Evolutionary conservation across 1,284 basidiomycete species (phyloP), one percentile per base, ranked within the genome.

Genomic region (Rugiboletus extremiorientalis): DNA sequence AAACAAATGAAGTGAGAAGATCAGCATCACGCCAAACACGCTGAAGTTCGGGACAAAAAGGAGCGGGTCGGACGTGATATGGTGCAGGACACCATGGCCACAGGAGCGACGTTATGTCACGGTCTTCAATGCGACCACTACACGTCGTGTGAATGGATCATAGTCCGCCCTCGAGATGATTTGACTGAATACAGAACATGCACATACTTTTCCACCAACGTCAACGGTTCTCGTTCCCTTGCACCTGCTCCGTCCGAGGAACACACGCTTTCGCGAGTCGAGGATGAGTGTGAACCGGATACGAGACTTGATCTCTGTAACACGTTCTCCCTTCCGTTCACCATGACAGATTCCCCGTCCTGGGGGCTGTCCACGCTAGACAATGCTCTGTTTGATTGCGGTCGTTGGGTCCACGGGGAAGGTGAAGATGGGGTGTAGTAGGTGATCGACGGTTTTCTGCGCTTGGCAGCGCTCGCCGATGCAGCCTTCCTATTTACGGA

Each of bases 391-490:
- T 25, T 54, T 27, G 12, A 16, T 1, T 38, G 46, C 5, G 53
- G 47, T 30, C 57, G 63, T 8, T 64, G 64, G 22, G 28, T 56
- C 59, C 69, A 62, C 2, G 69, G 69, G 5, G 69, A 62, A 22
- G 67, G 67, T 4, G 67, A 71, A 2, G 59, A 54, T 12, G 67
- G 64, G 20, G 67, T 72, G 31, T 69, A 72, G 44, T 89, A 89
- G 7, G 82, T 79, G 52, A 89, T 89, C 0, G 86, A 85, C 0
- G 84, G 85, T 63, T 85, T 84, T 54, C 86, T 74, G 18, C 80
- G 76, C 34, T 67, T 55, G 34, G 20, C 4, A 18, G 61, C 22
- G 33, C 28, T 55, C 9, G 46, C 12, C 20, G 43, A 54, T 28
- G 72, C 10, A 31, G 33, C 9, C 7, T 33, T 27, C n/a, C 22